These are phyloP conservation scores for Ustilago trichophora DNA, from an alignment of 1,284 basidiomycete genomes.

Conservation along the genomic window DNA sequence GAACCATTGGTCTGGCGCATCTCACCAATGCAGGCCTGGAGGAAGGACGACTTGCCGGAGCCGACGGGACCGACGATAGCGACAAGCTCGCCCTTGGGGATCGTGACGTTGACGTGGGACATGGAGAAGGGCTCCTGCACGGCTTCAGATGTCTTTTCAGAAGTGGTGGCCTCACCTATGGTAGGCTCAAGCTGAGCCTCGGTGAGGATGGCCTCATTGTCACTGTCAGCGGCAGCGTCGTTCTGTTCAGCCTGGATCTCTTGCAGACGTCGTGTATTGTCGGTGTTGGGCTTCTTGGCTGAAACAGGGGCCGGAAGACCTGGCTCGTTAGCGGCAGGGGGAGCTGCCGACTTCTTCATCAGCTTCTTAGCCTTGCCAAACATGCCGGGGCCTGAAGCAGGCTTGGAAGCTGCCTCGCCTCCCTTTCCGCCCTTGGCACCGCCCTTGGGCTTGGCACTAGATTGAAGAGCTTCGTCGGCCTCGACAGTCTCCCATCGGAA, in stretches of 20 bases:
- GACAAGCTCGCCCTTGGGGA: conserved; percentile 51
- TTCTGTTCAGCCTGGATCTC: conserved; percentile 43
- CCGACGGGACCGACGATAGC: conserved; percentile 65
- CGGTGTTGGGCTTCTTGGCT: conserved; percentile 17
- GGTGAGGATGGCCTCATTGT: conserved; percentile 24
- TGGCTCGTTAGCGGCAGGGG: conserved; percentile 28
- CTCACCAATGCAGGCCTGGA: conserved; percentile 63
- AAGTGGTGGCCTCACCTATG: conserved; percentile 55
- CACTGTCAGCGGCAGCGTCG: conserved; percentile 18
- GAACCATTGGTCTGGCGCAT: conserved; percentile 55
- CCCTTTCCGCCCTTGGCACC: conserved; percentile 20
- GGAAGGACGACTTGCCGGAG: conserved; percentile 61
- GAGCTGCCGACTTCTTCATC: conserved; percentile 62
- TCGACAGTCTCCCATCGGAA: conserved; percentile 57
- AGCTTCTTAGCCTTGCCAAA: conserved; percentile 38
- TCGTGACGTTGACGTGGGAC: conserved; percentile 42
- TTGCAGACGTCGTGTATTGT: conserved; percentile 27
- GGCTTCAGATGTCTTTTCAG: conserved; percentile 7
- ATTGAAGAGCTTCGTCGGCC: conserved; percentile 28
- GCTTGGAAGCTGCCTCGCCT: conserved; percentile 44
- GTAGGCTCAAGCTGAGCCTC: conserved; percentile 32
- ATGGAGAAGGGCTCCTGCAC: conserved; percentile 55
- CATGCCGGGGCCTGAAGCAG: conserved; percentile 9
- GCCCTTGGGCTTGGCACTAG: conserved; percentile 24
- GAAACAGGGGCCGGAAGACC: conserved; percentile 27